Conservation (phyloP, 352 stramenopile genomes). For the Peronospora tabacina region DNA sequence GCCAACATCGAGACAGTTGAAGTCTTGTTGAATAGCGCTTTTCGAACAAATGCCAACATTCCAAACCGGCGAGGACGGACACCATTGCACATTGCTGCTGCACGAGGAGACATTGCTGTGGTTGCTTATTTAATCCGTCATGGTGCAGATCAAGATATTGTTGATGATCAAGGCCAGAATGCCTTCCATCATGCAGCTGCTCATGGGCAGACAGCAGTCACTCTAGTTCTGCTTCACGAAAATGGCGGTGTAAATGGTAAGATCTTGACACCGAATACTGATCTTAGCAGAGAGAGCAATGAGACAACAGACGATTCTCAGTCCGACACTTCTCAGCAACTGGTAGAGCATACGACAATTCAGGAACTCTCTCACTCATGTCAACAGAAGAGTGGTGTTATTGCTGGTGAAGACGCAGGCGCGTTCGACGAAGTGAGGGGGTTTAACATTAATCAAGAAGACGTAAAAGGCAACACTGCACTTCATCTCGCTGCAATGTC, state of each 20-base stretch:
- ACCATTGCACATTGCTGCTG: constrained; percentile 63
- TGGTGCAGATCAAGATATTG: constrained; percentile 56
- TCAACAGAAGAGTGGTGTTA: too few relatives aligned
- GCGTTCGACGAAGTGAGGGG: constrained; percentile 18
- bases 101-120: constrained; percentile 62
- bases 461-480: constrained; percentile 79
- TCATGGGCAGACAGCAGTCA: constrained; percentile 68
- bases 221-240: constrained; percentile 62
- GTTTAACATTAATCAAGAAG: constrained; percentile 75
- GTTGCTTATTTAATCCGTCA: constrained; percentile 67
- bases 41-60: constrained; percentile 74
- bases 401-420: neutral
- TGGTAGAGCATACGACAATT: constrained; percentile 8
- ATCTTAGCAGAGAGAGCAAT: constrained; percentile 13
- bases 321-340: constrained; percentile 10
- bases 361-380: too few relatives aligned
- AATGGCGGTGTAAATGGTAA: constrained; percentile 32
- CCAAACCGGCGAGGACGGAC: constrained; percentile 66
- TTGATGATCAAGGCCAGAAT: constrained; percentile 80
- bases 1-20: constrained; percentile 60
- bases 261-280: constrained; percentile 2
- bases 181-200: constrained; percentile 75
- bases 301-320: constrained; percentile 1
- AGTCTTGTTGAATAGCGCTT: constrained; percentile 46
- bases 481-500: constrained; percentile 82